phyloP scores from a whole-genome alignment of 441 rosid species.

The Populus hybrid region DNA sequence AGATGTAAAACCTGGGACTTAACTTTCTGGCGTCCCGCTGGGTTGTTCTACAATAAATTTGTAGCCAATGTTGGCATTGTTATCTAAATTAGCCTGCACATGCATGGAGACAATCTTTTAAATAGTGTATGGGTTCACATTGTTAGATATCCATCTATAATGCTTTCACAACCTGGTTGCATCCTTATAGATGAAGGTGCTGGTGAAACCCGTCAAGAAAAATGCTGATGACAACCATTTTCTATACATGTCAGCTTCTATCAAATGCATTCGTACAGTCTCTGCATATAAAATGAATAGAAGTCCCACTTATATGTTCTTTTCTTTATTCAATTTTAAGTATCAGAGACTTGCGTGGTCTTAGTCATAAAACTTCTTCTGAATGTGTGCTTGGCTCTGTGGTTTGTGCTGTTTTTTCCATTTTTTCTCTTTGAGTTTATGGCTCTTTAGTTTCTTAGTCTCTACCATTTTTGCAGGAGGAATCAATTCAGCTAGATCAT shows the following conservation, averaged over 20 bases:
- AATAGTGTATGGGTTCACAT: neutral
- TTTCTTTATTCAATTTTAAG: neutral
- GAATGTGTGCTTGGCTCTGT: neutral
- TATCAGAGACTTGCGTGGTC: neutral
- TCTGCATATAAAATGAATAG: neutral
- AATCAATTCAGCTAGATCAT: slow-evolving; percentile 28
- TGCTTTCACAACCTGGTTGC: neutral
- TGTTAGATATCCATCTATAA: neutral
- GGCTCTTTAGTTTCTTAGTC: neutral
- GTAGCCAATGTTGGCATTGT: neutral
- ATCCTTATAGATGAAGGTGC: neutral
- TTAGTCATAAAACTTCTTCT: neutral
- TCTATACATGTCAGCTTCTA: neutral
- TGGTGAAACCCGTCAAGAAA: neutral
- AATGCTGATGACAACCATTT: neutral
- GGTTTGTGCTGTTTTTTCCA: neutral
- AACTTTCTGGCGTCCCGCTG: neutral
- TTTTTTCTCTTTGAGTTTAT: slow-evolving; percentile 6
- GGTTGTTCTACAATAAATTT: neutral
- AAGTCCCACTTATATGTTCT: slow-evolving; percentile 11
- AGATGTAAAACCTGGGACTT: neutral
- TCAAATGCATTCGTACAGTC: neutral
- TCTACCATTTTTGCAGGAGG: slow-evolving; percentile 33
- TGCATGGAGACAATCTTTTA: neutral
- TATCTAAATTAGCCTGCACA: neutral